phyloP scores from a whole-genome alignment of 768 basidiomycete species.

The Boletus speciosus region DNA sequence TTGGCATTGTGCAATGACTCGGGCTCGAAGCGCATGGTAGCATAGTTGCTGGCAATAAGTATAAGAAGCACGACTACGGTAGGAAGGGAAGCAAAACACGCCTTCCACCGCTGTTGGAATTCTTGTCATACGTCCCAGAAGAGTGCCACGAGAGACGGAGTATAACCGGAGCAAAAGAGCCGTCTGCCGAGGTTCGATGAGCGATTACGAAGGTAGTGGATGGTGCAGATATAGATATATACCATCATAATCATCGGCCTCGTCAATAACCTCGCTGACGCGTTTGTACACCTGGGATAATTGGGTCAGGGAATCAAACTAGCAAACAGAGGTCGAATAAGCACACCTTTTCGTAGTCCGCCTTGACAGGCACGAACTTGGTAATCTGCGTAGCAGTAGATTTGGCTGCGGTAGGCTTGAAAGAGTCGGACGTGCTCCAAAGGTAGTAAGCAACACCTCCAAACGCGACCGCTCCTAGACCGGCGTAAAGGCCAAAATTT shows the following conservation, averaged over 20 bases:
- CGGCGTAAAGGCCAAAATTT: conserved; percentile 56
- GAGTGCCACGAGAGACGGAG: conserved; percentile 92
- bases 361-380: conserved; percentile 72
- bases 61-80: conserved; percentile 1
- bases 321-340: not conserved
- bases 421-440: conserved; percentile 46
- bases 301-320: not conserved
- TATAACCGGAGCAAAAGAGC: conserved; percentile 83
- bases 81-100: conserved; percentile 23
- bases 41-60: conserved; percentile 71
- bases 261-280: conserved; percentile 74
- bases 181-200: conserved; percentile 47
- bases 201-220: not conserved
- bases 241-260: conserved; percentile 81
- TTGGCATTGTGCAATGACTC: conserved; percentile 85
- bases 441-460: conserved; percentile 66
- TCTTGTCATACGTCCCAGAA: conserved; percentile 91
- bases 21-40: conserved; percentile 96
- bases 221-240: conserved; percentile 19
- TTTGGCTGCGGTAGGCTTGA: conserved; percentile 52
- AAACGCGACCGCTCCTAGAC: conserved; percentile 56
- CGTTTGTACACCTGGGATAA: conserved; percentile 77
- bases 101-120: conserved; percentile 76
- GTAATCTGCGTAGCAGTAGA: conserved; percentile 57
- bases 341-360: conserved; percentile 85